Evolutionary conservation across 2,329 filamentous ascomycete species (phyloP).

Genomic region (Ophiostoma sp.): DNA sequence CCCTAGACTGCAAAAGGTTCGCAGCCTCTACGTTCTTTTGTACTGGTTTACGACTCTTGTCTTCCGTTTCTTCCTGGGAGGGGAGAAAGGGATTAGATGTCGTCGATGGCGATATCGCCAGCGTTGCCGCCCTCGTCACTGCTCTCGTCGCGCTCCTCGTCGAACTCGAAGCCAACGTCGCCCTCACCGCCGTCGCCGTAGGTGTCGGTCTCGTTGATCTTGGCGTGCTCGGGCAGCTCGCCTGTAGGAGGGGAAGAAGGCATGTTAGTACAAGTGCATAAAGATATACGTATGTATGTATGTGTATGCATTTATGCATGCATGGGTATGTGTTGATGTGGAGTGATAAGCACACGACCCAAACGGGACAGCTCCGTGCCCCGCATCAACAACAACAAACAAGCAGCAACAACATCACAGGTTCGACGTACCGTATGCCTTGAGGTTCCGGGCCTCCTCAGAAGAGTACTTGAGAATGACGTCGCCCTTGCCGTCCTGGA

Average conservation of each 20-base stretch:
- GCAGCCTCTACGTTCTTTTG: conserved; percentile 10
- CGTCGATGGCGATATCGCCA: conserved; percentile 80
- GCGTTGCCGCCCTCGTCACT: conserved; percentile 55
- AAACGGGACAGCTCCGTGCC: conserved; percentile 4
- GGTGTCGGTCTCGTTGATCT: conserved; percentile 99
- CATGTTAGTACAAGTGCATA: too few species aligned
- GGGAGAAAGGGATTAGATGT: conserved; percentile 65
- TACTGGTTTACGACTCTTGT: conserved; percentile 14
- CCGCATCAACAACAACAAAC: background rate
- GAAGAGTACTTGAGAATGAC: conserved; percentile 90
- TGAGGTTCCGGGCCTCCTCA: conserved; percentile 92
- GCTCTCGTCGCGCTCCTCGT: conserved; percentile 75
- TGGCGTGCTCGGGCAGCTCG: conserved; percentile 93
- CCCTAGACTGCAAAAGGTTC: conserved; percentile 6
- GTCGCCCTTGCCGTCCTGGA: conserved; percentile 87
- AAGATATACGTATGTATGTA: background rate
- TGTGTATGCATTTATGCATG: background rate
- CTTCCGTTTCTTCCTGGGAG: background rate
- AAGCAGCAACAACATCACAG: background rate
- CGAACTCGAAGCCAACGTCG: conserved; percentile 98
- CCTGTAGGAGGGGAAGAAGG: conserved; percentile 51
- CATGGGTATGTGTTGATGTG: conserved; percentile 8
- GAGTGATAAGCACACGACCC: conserved; percentile 10
- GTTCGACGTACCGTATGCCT: conserved; percentile 64
- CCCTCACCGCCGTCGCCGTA: conserved; percentile 90